A percentile compares a stretch with the other conserved stretches of the same genome.
These are phyloP conservation scores for Solanum rostratum DNA, from an alignment of 257 asterid genomes.

Conservation along the genomic window DNA sequence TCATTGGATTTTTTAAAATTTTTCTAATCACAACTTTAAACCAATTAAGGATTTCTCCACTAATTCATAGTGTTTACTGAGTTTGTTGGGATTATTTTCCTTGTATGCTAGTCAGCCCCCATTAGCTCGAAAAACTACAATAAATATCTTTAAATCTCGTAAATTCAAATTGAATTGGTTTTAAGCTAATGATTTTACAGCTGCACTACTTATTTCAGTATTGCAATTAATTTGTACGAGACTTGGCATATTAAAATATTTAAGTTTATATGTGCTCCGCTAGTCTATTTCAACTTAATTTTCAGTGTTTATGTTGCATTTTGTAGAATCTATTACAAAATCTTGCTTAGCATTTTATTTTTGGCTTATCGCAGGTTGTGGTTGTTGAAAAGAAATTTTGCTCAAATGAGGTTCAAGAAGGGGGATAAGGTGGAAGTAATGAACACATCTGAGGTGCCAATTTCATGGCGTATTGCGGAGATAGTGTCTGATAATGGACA, in stretches of 20 bases:
- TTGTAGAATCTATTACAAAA: background rate
- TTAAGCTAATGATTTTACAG: background rate
- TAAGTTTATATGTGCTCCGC: background rate
- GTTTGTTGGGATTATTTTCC: background rate
- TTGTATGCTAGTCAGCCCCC: background rate
- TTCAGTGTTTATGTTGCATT: background rate
- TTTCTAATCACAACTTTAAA: background rate
- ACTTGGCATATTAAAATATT: too few relatives aligned
- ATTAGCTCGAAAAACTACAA: background rate
- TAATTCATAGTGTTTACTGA: background rate
- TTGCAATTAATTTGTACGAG: background rate
- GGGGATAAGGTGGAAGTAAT: conserved; percentile 71
- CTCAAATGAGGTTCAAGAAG: conserved; percentile 43
- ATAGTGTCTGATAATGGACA: conserved; percentile 46
- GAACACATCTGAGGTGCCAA: conserved; percentile 22
- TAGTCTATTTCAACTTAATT: background rate
- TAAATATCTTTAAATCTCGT: background rate
- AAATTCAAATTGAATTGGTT: background rate
- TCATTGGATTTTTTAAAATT: background rate
- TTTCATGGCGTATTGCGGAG: conserved; percentile 51
- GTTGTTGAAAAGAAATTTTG: conserved; percentile 3
- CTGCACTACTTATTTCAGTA: background rate
- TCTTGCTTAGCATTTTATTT: background rate
- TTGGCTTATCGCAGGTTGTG: conserved; percentile 19
- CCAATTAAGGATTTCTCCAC: background rate